phyloP scores from a whole-genome alignment of 2,329 filamentous ascomycete species.

The Neofusicoccum parvum region DNA sequence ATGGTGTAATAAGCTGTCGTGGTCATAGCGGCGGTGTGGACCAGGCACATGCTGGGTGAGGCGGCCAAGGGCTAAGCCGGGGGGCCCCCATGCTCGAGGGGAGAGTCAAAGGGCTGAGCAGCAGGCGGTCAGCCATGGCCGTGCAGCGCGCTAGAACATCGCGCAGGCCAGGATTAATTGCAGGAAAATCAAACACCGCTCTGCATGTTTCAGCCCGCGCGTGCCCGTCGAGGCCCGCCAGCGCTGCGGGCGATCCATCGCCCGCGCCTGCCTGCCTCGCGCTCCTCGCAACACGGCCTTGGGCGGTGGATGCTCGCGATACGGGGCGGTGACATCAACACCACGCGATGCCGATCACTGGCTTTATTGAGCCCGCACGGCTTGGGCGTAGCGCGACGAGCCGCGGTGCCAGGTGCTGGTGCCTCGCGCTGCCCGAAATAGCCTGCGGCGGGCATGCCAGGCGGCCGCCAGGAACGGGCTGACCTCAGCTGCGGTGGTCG shows the following conservation, averaged over 20 bases:
- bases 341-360: constrained; percentile 11
- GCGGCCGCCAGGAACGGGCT: constrained; percentile 6
- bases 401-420: neutral
- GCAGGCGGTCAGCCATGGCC: constrained; percentile 17
- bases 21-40: constrained; percentile 44
- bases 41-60: constrained; percentile 42
- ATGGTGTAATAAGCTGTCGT: constrained; percentile 41
- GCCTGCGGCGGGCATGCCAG: neutral
- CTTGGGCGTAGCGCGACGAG: constrained; percentile 4
- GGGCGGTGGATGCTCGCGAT: neutral
- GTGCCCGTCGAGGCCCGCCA: constrained; percentile 36
- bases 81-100: constrained; percentile 19
- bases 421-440: constrained; percentile 5
- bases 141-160: constrained; percentile 33
- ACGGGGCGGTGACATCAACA: constrained; percentile 18
- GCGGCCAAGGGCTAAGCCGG: constrained; percentile 34
- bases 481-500: constrained; percentile 1
- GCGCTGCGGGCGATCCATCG: constrained; percentile 11
- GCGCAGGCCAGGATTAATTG: constrained; percentile 24
- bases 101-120: constrained; percentile 22
- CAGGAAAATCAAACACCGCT: constrained; percentile 35
- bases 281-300: neutral
- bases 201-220: constrained; percentile 44
- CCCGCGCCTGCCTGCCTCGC: neutral
- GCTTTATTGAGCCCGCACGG: constrained; percentile 10